Evolutionary conservation across 495 filamentous ascomycete genomes (phyloP), one percentile per base, ranked within the genome.

Genomic region (Oleoguttula mirabilis): DNA sequence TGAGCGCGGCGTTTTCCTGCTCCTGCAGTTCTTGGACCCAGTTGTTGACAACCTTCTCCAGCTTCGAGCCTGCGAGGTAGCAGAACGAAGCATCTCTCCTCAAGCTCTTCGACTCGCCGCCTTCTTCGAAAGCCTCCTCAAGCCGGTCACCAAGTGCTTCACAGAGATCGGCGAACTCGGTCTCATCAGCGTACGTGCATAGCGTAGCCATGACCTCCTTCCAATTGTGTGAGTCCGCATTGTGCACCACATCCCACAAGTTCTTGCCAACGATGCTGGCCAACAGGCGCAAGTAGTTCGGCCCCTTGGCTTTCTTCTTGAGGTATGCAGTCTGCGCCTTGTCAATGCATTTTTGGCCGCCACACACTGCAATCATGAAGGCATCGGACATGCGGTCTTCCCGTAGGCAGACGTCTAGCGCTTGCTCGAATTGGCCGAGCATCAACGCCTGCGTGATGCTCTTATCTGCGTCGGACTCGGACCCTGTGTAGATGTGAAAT

Each of bases 301-400:
- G 88, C 17, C 77, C 80, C 56, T 84, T 86, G 25, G 44, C 39
- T 14, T 48, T 36, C 53, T 85, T 78, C 17, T 80, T 80, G 48
- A 99, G 80, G 60, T 96, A 99, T 27, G 85, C 75, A 35, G 80
- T 77, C 57, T 95, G 92, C 2, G 90, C 87, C 65, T 92, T 94
- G 42, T 92, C 87, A 23, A 96, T 82, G 49, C 92, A 82, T 41
- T 84, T 81, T 58, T 90, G 85, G 30, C 92, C 88, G 40, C 90
- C 88, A 55, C 87, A 95, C 54, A 95, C 94, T 24, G 90, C 90
- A 55, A 99, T 85, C 69, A 96, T 92, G 61, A 99, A 94, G 28
- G 90, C 90, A 65, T 99, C 90, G 0, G 90, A 86, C 60, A 96
- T 75, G 28, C 88, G 75, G 41, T 84, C 76, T 58, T 95, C 87